These are phyloP conservation scores for Syzygium grande DNA, from an alignment of 345 rosid genomes.

Conservation along the genomic window DNA sequence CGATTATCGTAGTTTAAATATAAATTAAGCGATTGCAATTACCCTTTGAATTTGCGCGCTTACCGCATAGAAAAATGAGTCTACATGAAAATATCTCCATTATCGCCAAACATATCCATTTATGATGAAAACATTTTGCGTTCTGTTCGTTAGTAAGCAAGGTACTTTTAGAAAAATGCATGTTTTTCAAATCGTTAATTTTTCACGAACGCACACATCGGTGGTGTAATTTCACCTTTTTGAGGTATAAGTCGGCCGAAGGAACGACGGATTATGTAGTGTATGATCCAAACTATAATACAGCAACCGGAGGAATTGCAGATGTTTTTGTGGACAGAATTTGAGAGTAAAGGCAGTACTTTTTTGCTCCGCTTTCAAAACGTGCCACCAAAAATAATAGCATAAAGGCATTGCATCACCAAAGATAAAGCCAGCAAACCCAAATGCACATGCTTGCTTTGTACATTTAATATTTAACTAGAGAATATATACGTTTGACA, in stretches of 20 bases:
- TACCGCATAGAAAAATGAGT: neutral
- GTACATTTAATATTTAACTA: neutral
- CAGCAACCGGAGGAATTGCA: neutral
- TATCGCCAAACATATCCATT: neutral
- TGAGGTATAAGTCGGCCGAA: neutral
- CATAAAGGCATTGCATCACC: neutral
- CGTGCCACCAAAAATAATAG: neutral
- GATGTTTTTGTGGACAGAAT: neutral
- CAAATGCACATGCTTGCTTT: neutral
- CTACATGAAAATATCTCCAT: neutral
- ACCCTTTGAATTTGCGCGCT: neutral
- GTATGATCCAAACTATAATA: neutral
- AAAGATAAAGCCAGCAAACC: neutral
- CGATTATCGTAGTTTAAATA: neutral
- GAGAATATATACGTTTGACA: neutral
- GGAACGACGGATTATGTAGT: neutral
- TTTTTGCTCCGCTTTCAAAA: neutral
- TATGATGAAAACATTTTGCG: neutral
- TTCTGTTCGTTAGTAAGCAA: neutral
- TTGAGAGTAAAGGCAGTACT: neutral
- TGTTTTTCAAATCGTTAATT: neutral
- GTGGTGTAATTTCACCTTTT: neutral
- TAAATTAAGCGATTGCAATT: neutral
- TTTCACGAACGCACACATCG: neutral
- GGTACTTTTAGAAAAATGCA: neutral